Base-by-base conservation (phyloP, 495 filamentous ascomycete genomes). In the Xylaria longipes region DNA sequence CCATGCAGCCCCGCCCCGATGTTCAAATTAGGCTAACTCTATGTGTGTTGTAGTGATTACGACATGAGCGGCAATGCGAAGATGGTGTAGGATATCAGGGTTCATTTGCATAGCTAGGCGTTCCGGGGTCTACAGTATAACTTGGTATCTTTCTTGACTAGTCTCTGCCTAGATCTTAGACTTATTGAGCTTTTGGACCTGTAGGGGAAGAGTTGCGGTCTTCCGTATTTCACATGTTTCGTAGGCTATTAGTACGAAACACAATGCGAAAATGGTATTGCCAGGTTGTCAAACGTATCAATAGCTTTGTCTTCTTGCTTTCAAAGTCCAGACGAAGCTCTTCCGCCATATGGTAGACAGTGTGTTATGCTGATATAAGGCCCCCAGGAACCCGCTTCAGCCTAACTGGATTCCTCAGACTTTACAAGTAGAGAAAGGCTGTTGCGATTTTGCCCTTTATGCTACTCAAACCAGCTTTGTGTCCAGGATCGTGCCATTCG, bases 31-130 rank as follows among this genome's bases (percentile, higher is more conserved):
- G 9, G n/a, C 65, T 68, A 45, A 57, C 37, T 22, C 37, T 25
- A n/a, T n/a, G n/a, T 25, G 4, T 52, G 2, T 8, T 41, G 29
- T 56, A 67, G 64, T 67, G 64, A 41, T 67, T 22, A 67, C 64
- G 6, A 67, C 64, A n/a, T 67, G 33, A 67, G 17, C 33, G 8
- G 3, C 15, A 65, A n/a, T n/a, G 3, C 31, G n/a, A 60, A 37
- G 33, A 37, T 37, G 20, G 14, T 37, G 7, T 60, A 37, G 31
- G 5, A 37, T 37, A 37, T 22, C 0, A 29, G 57, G 17, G 17
- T 20, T 37, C 11, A 11, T 37, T 60, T 60, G 57, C 2, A 14
- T 22, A 0, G 20, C 3, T 5, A 12, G 57, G 57, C 57, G 57
- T 60, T 60, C 6, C 20, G 31, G 54, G 54, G 17, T 35, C 14